These are phyloP conservation scores for Citrus sinensis DNA, from an alignment of 345 rosid genomes.

Conservation along the genomic window DVS_A1.0 CM039168.1:1628501-1629000, in stretches of 20 bases:
- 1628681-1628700: not conserved
- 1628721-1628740: not conserved
- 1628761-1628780: not conserved
- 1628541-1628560: not conserved
- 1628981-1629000: too few species aligned
- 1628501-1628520: not conserved
- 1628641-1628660: slow-evolving; percentile 30
- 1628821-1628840: not conserved
- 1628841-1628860: too few species aligned
- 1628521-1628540: not conserved
- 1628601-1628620: slow-evolving; percentile 10
- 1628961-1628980: too few species aligned
- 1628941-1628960: too few species aligned
- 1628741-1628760: not conserved
- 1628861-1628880: too few species aligned
- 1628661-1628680: too few species aligned
- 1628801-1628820: not conserved
- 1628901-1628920: too few species aligned
- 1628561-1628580: not conserved
- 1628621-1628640: slow-evolving; percentile 12
- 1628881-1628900: too few species aligned
- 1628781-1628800: not conserved
- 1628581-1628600: not conserved
- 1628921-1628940: too few species aligned
- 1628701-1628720: not conserved